Evolutionary conservation across 106 monocot species (phyloP).

Genomic region (Agapanthus africanus): DNA sequence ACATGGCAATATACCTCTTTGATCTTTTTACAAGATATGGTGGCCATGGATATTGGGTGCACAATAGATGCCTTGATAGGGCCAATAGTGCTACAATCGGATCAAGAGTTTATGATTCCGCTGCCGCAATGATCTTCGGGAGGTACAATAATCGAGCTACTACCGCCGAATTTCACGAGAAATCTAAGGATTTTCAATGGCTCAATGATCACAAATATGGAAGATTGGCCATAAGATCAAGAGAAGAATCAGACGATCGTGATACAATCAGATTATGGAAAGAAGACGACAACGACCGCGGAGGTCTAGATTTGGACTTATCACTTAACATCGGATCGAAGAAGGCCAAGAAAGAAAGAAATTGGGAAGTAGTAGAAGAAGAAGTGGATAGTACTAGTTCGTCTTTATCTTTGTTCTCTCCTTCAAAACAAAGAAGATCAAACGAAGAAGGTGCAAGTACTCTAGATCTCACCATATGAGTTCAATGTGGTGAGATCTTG

Average conservation of each 20-base stretch:
- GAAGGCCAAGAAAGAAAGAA: slow-evolving; percentile 20
- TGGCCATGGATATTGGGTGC: slow-evolving; percentile 12
- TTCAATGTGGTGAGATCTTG: slow-evolving; percentile 41
- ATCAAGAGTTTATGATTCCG: slow-evolving; percentile 8
- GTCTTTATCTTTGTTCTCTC: slow-evolving; percentile 31
- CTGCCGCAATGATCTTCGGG: slow-evolving; percentile 12
- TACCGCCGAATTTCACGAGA: not conserved
- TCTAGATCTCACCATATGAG: slow-evolving; percentile 48
- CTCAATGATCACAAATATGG: slow-evolving; percentile 9
- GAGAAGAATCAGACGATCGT: not conserved
- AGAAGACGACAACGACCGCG: not conserved
- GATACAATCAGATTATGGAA: not conserved
- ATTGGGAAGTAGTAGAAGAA: slow-evolving; percentile 18
- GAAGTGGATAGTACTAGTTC: slow-evolving; percentile 32
- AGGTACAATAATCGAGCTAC: not conserved
- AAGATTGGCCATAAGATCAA: not conserved
- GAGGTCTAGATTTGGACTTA: slow-evolving; percentile 35
- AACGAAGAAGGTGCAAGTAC: slow-evolving; percentile 26
- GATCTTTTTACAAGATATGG: slow-evolving; percentile 16
- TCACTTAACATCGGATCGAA: slow-evolving; percentile 19
- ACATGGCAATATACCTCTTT: not conserved
- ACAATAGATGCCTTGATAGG: slow-evolving; percentile 8
- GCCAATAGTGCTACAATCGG: not conserved
- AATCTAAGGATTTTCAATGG: not conserved
- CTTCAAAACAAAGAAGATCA: slow-evolving; percentile 7